Base-by-base conservation (phyloP, 805 yeast genomes). In the Saturnispora besseyi region DNA sequence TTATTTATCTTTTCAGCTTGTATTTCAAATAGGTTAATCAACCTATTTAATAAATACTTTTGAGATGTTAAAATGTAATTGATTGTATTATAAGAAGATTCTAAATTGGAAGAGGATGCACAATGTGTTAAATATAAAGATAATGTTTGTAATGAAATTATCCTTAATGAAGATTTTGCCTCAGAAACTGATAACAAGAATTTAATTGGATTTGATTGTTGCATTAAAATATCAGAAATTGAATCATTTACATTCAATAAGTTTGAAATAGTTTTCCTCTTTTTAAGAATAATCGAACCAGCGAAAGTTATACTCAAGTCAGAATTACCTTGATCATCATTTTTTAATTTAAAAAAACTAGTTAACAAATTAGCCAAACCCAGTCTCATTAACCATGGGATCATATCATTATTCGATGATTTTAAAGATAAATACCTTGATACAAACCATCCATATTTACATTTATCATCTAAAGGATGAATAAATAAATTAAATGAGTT, bases 361-460 rank as follows among this genome's bases (percentile, higher is more conserved):
- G 48, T 37, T 0, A 74, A 30, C 2, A 77, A 53, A 37, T 57
- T 64, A 0, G 64, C 49, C 7, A 72, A 29, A 0, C 77, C 78
- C 7, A 59, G 48, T 1, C 65, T 47, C 4, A 69, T 53, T 11
- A 78, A 58, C 83, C 83, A 79, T 0, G 69, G 60, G 5, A 56
- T 55, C 0, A 56, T 45, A 32, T 52, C 26, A 0, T 40, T 48
- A 21, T 24, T 52, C 1, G 7, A 5, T 12, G 22, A 50, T 11
- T 12, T 54, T 21, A 42, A 46, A 2, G 47, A 44, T n/a, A 59
- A 18, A 44, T 53, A 56, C 22, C 50, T 52, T 21, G 55, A 45
- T 28, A 54, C 49, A 46, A 64, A 64, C 66, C 66, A 61, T n/a
- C 55, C 52, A 4, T 34, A 13, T 6, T 51, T 41, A 1, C 12